Percentiles rank a stretch among this genome's conserved stretches.
Evolutionary conservation across 768 basidiomycete genomes (phyloP).

Genomic region (Mycena crocata): DNA sequence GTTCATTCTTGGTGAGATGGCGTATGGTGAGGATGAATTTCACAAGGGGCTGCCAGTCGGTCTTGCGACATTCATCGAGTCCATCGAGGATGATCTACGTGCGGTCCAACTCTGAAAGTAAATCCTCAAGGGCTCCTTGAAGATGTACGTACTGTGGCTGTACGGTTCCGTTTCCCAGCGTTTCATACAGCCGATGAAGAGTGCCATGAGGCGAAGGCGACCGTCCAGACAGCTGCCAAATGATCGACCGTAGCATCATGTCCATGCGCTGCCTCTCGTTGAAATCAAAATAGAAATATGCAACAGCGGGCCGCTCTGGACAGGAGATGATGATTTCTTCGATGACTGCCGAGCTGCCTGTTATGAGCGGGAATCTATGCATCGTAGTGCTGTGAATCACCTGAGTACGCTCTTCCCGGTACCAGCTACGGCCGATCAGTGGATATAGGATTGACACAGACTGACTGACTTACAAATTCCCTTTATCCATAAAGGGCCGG

Average conservation of each 20-base stretch:
- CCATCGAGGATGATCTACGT: background rate
- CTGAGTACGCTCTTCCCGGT: background rate
- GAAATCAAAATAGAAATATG: background rate
- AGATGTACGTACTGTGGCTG: background rate
- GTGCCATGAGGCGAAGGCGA: background rate
- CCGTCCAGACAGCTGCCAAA: slow-evolving; percentile 4
- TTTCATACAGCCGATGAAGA: background rate
- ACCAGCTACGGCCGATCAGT: background rate
- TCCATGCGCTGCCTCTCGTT: background rate
- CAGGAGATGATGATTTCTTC: background rate
- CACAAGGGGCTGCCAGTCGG: background rate
- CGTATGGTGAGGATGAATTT: background rate
- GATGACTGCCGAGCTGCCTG: background rate
- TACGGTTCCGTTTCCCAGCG: background rate
- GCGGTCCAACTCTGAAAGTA: background rate
- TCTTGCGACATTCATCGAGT: background rate
- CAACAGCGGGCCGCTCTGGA: background rate
- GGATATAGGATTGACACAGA: background rate
- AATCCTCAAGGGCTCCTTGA: background rate
- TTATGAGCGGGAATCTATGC: background rate
- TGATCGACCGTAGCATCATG: background rate
- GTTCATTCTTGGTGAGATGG: background rate
- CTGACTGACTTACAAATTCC: background rate
- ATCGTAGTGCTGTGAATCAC: background rate
- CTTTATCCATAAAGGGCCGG: background rate